Base-by-base conservation (phyloP, 106 monocot genomes). In the Ottelia alismoides region DNA sequence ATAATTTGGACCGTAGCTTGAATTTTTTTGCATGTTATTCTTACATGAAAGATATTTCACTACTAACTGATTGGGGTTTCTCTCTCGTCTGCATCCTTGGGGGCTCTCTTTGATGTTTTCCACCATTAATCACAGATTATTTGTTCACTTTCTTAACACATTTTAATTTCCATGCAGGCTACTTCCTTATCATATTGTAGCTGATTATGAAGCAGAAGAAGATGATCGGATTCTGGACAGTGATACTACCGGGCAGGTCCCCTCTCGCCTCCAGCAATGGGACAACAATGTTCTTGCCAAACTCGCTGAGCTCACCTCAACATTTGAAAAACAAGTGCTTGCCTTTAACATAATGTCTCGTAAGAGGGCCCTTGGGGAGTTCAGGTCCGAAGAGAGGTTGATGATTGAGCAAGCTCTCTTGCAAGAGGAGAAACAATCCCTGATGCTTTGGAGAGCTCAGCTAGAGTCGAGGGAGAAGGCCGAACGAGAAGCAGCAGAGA, bases 151-250 rank as follows among this genome's bases (percentile, higher is more conserved):
- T n/a, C n/a, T n/a, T n/a, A n/a, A n/a, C n/a, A n/a, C n/a, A n/a
- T n/a, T n/a, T n/a, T n/a, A n/a, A n/a, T n/a, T n/a, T n/a, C n/a
- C n/a, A n/a, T 57, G 16, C 65, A 85, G 85, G 66, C 51, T 85
- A 48, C 59, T 85, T 27, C 85, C 80, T 12, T 85, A 80, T 56
- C 85, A 85, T 53, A 72, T 85, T 27, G 72, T 85, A 11, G 59
- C 80, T 0, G 79, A 85, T 22, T 80, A 65, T 27, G 85, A 85
- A 51, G 85, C 85, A 32, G 85, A 85, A 63, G 85, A 85, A 61
- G 85, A 85, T 52, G 80, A 80, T 59, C 49, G 64, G 28, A 69
- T 74, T 16, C 69, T 85, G 1, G 73, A 80, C 46, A 67, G 55
- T 25, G 76, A 85, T 21, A 70, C 72, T 2, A 73, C 73, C 2